Evolutionary conservation across 495 filamentous ascomycete species (phyloP), one percentile per base, ranked within the genome.

Genomic region (Daldinia vernicosa): DNA sequence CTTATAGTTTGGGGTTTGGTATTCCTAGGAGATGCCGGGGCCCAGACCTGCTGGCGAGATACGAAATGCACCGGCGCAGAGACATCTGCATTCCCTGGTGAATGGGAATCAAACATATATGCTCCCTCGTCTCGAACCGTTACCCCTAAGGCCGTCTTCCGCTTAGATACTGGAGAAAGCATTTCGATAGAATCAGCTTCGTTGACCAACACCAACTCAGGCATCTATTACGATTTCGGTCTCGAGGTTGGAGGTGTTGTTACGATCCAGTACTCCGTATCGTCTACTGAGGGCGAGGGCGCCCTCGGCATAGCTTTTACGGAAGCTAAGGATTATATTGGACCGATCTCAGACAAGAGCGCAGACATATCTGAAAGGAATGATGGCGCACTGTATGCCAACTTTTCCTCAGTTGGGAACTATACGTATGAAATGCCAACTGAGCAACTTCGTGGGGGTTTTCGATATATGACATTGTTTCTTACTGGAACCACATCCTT

Each of bases 271-370:
- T 89, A 85, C 58, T 76, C 79, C 12, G 74, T 84, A 1, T 62
- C 57, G 32, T 63, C 66, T 27, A 67, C 57, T 14, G 80, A 78
- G 5, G 82, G 80, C 5, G 72, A 72, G 6, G 87, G 85, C 4
- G 74, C 80, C 0, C 71, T 91, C 7, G 87, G 88, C 0, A 76
- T 91, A 12, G 88, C 88, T 5, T 90, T 90, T 71, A 84, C 85
- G 4, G 89, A 90, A 76, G 85, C 84, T 1, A 89, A 86, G 67
- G 84, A 89, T 58, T 90, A 83, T 82, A 86, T 89, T 66, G 88
- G 88, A 51, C 81, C 86, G 69, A 81, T 78, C 76, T 89, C 87
- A 0, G 88, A 91, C 70, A 83, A 82, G 0, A 88, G 85, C 14
- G 89, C 86, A 72, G 86, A 86, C 12, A 76, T 78, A 6, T 88